A percentile compares a stretch with the other conserved stretches of the same genome.
These are phyloP conservation scores for Staphylotrichum tortipilum DNA, from an alignment of 495 filamentous ascomycete genomes.

Conservation along the genomic window DNA sequence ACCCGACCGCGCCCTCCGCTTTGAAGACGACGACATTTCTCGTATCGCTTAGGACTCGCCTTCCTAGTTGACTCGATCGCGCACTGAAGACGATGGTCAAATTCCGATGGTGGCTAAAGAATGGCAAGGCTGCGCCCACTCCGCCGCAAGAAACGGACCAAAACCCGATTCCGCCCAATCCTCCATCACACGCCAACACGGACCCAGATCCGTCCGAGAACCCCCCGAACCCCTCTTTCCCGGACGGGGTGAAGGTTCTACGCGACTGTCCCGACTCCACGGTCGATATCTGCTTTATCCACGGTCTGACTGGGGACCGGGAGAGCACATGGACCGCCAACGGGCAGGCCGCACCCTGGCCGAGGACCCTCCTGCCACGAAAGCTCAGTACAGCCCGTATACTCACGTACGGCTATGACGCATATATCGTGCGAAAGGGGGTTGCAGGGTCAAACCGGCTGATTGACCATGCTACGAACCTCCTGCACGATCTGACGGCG, in stretches of 20 bases:
- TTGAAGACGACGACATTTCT: too few species aligned
- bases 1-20: too few species aligned
- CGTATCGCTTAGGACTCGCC: too few species aligned
- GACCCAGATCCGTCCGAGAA: constrained; percentile 1
- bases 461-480: constrained; percentile 17
- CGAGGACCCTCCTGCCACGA: constrained; percentile 18
- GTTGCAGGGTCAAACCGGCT: constrained; percentile 12
- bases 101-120: too few species aligned
- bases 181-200: constrained; percentile 3
- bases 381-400: constrained; percentile 20
- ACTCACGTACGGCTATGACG: constrained; percentile 24
- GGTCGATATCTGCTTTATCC: constrained; percentile 23
- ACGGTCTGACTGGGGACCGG: constrained; percentile 24
- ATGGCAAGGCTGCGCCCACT: too few species aligned
- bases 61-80: too few species aligned
- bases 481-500: constrained; percentile 12
- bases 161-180: constrained; percentile 1
- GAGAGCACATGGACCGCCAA: constrained; percentile 22
- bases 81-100: too few species aligned
- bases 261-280: constrained; percentile 11
- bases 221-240: constrained; percentile 2
- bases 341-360: constrained; percentile 18
- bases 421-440: constrained; percentile 11
- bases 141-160: background rate
- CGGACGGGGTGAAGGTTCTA: constrained; percentile 13